These are phyloP conservation scores for Sonneratia alba DNA, from an alignment of 345 rosid genomes.

Conservation along the genomic window DNA sequence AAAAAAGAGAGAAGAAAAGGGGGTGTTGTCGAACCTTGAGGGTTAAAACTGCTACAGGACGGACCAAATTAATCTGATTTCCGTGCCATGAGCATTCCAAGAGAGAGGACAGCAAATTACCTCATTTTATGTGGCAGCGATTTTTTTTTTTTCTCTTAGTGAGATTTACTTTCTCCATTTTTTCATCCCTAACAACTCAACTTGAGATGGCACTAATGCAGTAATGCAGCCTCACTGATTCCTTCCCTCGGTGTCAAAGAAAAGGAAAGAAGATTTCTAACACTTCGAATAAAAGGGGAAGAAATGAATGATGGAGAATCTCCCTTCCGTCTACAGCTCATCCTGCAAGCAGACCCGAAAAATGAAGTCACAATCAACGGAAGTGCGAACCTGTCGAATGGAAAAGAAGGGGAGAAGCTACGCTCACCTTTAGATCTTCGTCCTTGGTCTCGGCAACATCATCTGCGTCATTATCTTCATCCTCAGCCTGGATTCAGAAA, in stretches of 20 bases:
- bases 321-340: slow-evolving; percentile 54
- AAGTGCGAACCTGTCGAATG: neutral
- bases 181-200: neutral
- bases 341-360: slow-evolving; percentile 34
- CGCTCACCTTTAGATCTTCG: slow-evolving; percentile 23
- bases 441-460: slow-evolving; percentile 18
- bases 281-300: neutral
- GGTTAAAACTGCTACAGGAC: neutral
- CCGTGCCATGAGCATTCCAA: neutral
- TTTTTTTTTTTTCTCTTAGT: too few species aligned
- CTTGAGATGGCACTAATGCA: neutral
- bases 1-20: neutral
- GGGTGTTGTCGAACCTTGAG: neutral
- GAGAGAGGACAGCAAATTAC: neutral
- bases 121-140: neutral
- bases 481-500: slow-evolving; percentile 47
- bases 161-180: too few species aligned
- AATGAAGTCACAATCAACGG: neutral
- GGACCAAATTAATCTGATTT: too few species aligned
- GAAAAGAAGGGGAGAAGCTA: neutral
- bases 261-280: slow-evolving; percentile 9
- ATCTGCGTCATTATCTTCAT: slow-evolving; percentile 39
- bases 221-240: neutral
- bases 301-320: slow-evolving; percentile 9
- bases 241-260: neutral